Evolutionary conservation across 768 basidiomycete genomes (phyloP).

Genomic region (Fomitopsis serialis): DNA sequence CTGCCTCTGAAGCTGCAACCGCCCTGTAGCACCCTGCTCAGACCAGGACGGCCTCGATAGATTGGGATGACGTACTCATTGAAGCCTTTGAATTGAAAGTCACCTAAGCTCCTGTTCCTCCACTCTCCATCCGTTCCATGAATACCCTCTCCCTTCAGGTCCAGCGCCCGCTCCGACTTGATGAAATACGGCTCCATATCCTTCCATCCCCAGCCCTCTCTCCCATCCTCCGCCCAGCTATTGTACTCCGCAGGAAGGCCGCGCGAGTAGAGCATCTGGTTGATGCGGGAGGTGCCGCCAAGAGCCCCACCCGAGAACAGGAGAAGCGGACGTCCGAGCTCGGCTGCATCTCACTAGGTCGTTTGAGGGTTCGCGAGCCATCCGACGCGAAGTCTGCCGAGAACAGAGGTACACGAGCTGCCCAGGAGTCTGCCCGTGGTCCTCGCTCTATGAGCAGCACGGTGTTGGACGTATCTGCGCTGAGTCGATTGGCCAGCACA

Average conservation of each 20-base stretch:
- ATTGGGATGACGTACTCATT: slow-evolving; percentile 3
- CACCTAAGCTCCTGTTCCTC: slow-evolving; percentile 9
- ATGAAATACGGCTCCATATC: slow-evolving; percentile 28
- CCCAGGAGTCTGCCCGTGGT: slow-evolving; percentile 21
- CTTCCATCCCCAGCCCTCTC: slow-evolving; percentile 30
- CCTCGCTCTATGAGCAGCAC: slow-evolving; percentile 29
- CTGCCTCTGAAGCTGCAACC: slow-evolving; percentile 10
- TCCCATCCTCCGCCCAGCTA: slow-evolving; percentile 22
- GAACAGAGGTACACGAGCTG: slow-evolving; percentile 25
- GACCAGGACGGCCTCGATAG: not conserved
- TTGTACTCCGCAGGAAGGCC: slow-evolving; percentile 28
- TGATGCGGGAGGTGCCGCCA: slow-evolving; percentile 44
- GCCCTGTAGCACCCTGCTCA: not conserved
- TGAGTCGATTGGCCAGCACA: slow-evolving; percentile 31
- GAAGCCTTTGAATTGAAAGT: slow-evolving; percentile 9
- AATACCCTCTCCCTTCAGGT: slow-evolving; percentile 2
- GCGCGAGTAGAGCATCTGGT: slow-evolving; percentile 32
- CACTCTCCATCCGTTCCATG: slow-evolving; percentile 9
- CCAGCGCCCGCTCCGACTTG: slow-evolving; percentile 24
- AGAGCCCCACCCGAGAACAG: slow-evolving; percentile 27
- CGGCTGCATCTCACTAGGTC: slow-evolving; percentile 5
- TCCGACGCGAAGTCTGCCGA: slow-evolving; percentile 23
- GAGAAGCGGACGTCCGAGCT: slow-evolving; percentile 10
- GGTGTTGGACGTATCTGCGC: slow-evolving; percentile 22
- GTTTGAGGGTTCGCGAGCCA: slow-evolving; percentile 16